Evolutionary conservation across 2,329 filamentous ascomycete species (phyloP), one percentile per base, ranked within the genome.

Genomic region (Colletotrichum ledebouriae): DNA sequence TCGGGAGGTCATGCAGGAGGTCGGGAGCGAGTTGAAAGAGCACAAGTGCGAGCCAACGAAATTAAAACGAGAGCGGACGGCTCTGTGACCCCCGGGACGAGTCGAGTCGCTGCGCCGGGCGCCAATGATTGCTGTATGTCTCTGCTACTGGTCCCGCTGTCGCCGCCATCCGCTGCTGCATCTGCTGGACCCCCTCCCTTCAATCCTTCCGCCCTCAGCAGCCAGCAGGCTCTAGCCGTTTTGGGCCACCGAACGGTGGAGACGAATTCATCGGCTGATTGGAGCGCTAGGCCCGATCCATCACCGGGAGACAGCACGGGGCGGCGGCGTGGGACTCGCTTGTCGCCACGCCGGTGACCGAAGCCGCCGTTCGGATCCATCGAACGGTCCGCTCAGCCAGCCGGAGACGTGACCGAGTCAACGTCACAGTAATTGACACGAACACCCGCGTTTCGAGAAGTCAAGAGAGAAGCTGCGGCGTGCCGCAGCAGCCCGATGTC

Each of bases 261-360:
- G 15, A 15, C 22, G 9, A 3, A 11, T 5, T 12, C 10, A 29
- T 33, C 2, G 12, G 17, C 15, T 41, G 39, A 61, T 29, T 49
- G 49, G 22, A 50, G 34, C 22, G 12, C 61, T 69, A 66, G 20
- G 55, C 61, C 15, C 55, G 33, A 60, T 60, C 17, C 49, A 66
- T 69, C 42, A 69, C 66, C 66, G 66, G 55, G 41, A 52, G 15
- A 39, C 13, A 60, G 12, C 49, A 41, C 66, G 55, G 66, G 25
- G 20, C 37, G 33, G 47, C 49, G 34, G 49, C 42, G 42, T 60
- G 47, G 60, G 39, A 55, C 42, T 37, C 13, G 41, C 34, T 20
- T 25, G 17, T 49, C 50, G 25, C 61, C 66, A 59, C 56, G 56
- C 66, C 61, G 66, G 62, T 57, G 49, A 56, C 66, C 62, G 62